Evolutionary conservation across 352 stramenopile genomes (phyloP).

Genomic region (Phytopythium vexans): DNA sequence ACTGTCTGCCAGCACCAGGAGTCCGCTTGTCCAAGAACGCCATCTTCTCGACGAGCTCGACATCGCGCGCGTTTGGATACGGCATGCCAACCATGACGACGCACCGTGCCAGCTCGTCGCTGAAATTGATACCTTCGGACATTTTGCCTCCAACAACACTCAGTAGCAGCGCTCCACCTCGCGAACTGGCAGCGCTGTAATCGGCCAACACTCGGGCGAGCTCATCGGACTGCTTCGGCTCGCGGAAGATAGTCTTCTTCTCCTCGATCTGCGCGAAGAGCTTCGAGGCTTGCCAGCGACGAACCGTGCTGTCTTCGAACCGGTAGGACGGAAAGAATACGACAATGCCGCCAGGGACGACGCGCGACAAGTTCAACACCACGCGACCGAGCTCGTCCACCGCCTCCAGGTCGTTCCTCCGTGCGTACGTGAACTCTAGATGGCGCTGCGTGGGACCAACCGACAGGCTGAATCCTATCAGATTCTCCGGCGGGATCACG

Average conservation of each 20-base stretch:
- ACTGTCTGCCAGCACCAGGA: constrained; percentile 75
- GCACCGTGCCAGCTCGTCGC: constrained; percentile 94
- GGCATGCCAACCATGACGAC: constrained; percentile 98
- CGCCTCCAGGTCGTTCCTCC: constrained; percentile 63
- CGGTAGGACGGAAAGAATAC: constrained; percentile 98
- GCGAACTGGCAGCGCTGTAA: constrained; percentile 57
- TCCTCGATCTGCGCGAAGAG: constrained; percentile 81
- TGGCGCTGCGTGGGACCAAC: constrained; percentile 82
- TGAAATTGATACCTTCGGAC: constrained; percentile 99
- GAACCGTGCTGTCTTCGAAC: constrained; percentile 91
- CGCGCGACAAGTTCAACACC: constrained; percentile 87
- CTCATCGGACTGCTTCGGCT: constrained; percentile 93
- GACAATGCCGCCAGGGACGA: constrained; percentile 94
- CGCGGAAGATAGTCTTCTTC: constrained; percentile 92
- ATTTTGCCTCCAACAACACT: constrained; percentile 99
- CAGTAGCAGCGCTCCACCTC: constrained; percentile 85
- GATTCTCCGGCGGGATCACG: constrained; percentile 94
- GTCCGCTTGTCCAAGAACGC: constrained; percentile 78
- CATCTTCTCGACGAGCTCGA: constrained; percentile 98
- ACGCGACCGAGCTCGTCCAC: constrained; percentile 94
- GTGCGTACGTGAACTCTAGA: constrained; percentile 94
- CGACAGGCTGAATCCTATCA: constrained; percentile 76
- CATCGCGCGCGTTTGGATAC: constrained; percentile 96
- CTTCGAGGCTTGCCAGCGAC: constrained; percentile 81
- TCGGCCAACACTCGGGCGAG: constrained; percentile 84